Percentiles rank a stretch among this genome's conserved stretches.
Evolutionary conservation across 108 stramenopile species (phyloP).

Genomic region (Cylindrotheca closterium): DNA sequence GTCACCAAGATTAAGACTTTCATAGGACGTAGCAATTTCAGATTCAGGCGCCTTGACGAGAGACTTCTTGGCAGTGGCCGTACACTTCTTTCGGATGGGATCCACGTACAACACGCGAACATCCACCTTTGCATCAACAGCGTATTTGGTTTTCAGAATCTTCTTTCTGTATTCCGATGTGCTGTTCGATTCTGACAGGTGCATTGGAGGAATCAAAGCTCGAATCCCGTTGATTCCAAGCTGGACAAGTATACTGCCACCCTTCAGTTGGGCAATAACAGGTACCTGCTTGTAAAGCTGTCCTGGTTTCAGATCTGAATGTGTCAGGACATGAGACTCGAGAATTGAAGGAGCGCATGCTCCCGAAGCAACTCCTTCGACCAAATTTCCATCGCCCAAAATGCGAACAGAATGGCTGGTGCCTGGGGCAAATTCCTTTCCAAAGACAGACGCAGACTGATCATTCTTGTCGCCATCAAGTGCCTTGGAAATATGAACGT

Average conservation of each 20-base stretch:
- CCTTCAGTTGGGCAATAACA: conserved; percentile 52
- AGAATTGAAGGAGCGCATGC: conserved; percentile 73
- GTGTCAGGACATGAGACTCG: conserved; percentile 76
- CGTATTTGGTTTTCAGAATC: conserved; percentile 65
- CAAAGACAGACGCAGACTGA: conserved; percentile 43
- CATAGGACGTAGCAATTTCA: conserved; percentile 48
- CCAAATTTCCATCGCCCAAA: conserved; percentile 53
- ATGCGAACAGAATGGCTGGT: conserved; percentile 69
- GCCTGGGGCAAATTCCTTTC: conserved; percentile 71
- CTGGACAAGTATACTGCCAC: conserved; percentile 68
- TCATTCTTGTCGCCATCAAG: conserved; percentile 44
- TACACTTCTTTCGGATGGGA: conserved; percentile 51
- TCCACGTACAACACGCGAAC: conserved; percentile 76
- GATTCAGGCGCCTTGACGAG: conserved; percentile 51
- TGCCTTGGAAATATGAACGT: conserved; percentile 90
- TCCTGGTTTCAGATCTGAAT: conserved; percentile 70
- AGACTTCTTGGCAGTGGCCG: conserved; percentile 78
- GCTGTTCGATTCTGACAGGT: conserved; percentile 52
- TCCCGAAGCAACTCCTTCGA: conserved; percentile 80
- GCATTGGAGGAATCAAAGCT: conserved; percentile 70
- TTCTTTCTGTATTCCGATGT: conserved; percentile 61
- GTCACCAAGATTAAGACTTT: conserved; percentile 37
- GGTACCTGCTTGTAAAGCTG: conserved; percentile 71
- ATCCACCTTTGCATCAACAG: conserved; percentile 70
- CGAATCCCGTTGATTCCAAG: conserved; percentile 63